Base-by-base conservation (phyloP, 2,329 filamentous ascomycete species). In the Cladosporium sp. region DNA sequence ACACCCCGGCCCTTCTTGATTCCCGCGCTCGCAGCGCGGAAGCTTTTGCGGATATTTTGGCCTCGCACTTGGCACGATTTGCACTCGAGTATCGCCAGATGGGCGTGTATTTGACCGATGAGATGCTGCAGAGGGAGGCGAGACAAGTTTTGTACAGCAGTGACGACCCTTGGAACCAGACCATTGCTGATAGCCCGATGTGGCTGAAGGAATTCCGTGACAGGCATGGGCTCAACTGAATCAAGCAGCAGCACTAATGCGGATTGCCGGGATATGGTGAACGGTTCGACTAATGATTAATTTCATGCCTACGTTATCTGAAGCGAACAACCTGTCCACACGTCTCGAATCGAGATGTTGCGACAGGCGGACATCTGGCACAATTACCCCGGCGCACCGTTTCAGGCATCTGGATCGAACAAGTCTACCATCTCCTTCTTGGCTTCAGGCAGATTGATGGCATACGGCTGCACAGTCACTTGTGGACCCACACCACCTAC, bases 11-110 rank as follows among this genome's bases (percentile, higher is more conserved):
- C 6, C 60, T 62, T 8, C n/a, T 35, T 5, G 60, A 62, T 11
- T 40, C 29, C 3, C 49, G 60, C 14, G 62, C 60, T 31, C 52
- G 55, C 18, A 60, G 37, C 21, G 62, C 63, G 8, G 56, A 68
- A 11, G 81, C 79, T 1, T 81, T 79, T 68, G 81, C 79, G 79
- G 80, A 81, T 58, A 77, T 81, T 7, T 69, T 82, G 18, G 81
- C 80, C 0, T 72, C 81, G 2, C 73, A 76, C 14, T 68, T 82
- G 14, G 79, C 79, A 23, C 74, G 70, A 21, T 81, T 76, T 56
- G 79, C 78, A 12, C 74, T 77, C 37, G 68, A 72, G 21, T 68
- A 77, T 40, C 65, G 67, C 7, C 65, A 76, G 18, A 74, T 73
- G 35, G 72, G 78, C 33, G 72, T 79, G 0, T 65, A 75, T 16